Conservation (phyloP, 225 moss, liverwort and hornwort genomes). For the Marchantia paleacea region DNA sequence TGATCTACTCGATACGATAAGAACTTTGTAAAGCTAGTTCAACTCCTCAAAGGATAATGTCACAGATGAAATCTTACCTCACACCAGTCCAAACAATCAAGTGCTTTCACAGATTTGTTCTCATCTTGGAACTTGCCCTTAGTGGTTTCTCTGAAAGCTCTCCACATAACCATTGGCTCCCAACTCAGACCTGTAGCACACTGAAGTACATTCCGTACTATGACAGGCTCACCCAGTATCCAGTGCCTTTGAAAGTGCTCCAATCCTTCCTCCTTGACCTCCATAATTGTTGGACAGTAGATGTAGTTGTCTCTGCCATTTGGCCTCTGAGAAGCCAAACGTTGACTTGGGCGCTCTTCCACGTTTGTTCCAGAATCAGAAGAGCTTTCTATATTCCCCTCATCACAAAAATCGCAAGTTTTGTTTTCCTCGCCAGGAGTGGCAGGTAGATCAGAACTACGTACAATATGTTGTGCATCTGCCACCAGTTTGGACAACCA, state of each 20-base stretch:
- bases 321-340: constrained; percentile 54
- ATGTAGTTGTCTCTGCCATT: constrained; percentile 52
- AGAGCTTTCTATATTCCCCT: neutral
- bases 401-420: constrained; percentile 22
- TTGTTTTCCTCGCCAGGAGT: neutral
- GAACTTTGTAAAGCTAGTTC: neutral
- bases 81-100: constrained; percentile 94
- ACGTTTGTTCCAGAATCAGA: constrained; percentile 3
- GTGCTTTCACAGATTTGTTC: constrained; percentile 73
- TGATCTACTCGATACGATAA: neutral
- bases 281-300: constrained; percentile 63
- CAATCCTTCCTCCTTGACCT: constrained; percentile 55
- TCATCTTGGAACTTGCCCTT: constrained; percentile 83
- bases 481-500: constrained; percentile 62
- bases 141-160: constrained; percentile 90
- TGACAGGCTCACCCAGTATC: constrained; percentile 83
- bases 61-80: constrained; percentile 45
- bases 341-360: constrained; percentile 25
- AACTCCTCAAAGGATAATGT: neutral
- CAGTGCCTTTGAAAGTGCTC: constrained; percentile 86
- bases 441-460: neutral
- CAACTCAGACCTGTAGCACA: constrained; percentile 81
- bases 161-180: constrained; percentile 99
- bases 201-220: constrained; percentile 69
- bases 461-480: constrained; percentile 43